A percentile compares a stretch with the other conserved stretches of the same genome.
Conservation (phyloP, 495 filamentous ascomycete genomes). For the Trichocladium antarcticum region DNA sequence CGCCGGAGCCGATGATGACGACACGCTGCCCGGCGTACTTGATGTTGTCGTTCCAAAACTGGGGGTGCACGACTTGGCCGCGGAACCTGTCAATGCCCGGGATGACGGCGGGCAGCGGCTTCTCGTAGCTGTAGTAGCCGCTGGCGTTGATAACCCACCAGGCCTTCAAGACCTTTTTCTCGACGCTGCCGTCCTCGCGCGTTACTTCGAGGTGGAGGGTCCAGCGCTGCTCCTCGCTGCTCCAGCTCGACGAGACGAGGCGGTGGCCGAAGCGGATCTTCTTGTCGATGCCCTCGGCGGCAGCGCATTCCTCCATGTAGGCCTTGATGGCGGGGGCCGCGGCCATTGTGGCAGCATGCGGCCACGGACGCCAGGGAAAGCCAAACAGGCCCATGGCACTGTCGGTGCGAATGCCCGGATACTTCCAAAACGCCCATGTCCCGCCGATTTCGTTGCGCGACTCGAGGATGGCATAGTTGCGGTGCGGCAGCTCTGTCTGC, state of each 20-base stretch:
- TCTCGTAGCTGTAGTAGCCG: constrained; percentile 59
- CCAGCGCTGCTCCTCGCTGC: constrained; percentile 50
- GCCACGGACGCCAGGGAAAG: constrained; percentile 60
- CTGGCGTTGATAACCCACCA: constrained; percentile 52
- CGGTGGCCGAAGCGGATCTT: constrained; percentile 51
- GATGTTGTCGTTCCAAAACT: constrained; percentile 49
- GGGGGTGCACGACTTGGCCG: constrained; percentile 48
- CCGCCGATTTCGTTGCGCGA: constrained; percentile 49
- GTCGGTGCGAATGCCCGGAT: constrained; percentile 59
- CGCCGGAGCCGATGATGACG: constrained; percentile 46
- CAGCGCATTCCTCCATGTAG: constrained; percentile 52
- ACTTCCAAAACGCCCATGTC: constrained; percentile 64
- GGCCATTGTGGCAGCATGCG: constrained; percentile 46
- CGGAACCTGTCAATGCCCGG: constrained; percentile 49
- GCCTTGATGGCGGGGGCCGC: constrained; percentile 46
- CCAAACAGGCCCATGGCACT: constrained; percentile 58
- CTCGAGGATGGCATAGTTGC: constrained; percentile 52
- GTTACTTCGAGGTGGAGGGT: constrained; percentile 41
- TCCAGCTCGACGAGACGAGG: constrained; percentile 48
- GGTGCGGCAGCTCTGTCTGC: constrained; percentile 46
- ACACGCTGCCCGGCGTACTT: constrained; percentile 42
- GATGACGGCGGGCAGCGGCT: constrained; percentile 45
- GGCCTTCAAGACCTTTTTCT: constrained; percentile 33
- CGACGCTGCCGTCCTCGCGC: constrained; percentile 29
- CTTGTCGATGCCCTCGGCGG: constrained; percentile 48